Conservation (phyloP, 345 rosid genomes). For the Zanthoxylum bungeanum region DNA sequence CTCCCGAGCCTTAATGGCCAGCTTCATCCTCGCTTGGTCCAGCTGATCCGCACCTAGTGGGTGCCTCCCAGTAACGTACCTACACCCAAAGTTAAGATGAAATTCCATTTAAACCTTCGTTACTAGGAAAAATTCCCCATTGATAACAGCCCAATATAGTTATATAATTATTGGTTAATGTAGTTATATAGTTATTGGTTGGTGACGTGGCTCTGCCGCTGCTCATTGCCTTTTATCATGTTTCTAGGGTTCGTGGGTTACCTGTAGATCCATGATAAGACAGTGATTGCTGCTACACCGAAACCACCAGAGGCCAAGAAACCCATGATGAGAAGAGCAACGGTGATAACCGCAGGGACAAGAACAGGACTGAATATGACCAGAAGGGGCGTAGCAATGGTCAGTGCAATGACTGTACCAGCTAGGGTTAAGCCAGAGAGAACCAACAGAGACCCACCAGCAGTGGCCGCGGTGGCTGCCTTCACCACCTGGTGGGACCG, state of each 20-base stretch:
- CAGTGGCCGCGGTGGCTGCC: constrained; percentile 75
- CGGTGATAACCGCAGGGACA: constrained; percentile 65
- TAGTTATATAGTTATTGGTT: too few species aligned
- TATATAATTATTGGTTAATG: too few species aligned
- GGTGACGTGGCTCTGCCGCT: too few species aligned
- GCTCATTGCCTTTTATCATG: too few species aligned
- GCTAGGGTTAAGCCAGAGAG: constrained; percentile 69
- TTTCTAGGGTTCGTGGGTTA: neutral
- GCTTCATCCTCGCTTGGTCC: constrained; percentile 65
- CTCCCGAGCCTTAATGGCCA: constrained; percentile 67
- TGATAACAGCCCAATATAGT: too few species aligned
- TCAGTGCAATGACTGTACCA: constrained; percentile 72
- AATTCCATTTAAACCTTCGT: neutral
- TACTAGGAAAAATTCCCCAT: too few species aligned
- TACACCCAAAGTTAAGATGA: constrained; percentile 2
- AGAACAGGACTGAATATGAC: constrained; percentile 87
- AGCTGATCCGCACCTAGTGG: constrained; percentile 64
- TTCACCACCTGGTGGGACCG: constrained; percentile 62
- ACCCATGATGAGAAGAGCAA: constrained; percentile 48
- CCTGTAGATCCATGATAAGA: constrained; percentile 84
- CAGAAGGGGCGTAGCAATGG: constrained; percentile 76
- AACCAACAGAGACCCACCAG: constrained; percentile 72
- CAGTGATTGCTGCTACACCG: constrained; percentile 67
- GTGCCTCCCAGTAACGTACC: constrained; percentile 74
- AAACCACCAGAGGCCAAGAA: constrained; percentile 83